Evolutionary conservation across 192 early-diverging fungal genomes (phyloP), one percentile per base, ranked within the genome.

Genomic region (Rhizoclosmatium globosum): DNA sequence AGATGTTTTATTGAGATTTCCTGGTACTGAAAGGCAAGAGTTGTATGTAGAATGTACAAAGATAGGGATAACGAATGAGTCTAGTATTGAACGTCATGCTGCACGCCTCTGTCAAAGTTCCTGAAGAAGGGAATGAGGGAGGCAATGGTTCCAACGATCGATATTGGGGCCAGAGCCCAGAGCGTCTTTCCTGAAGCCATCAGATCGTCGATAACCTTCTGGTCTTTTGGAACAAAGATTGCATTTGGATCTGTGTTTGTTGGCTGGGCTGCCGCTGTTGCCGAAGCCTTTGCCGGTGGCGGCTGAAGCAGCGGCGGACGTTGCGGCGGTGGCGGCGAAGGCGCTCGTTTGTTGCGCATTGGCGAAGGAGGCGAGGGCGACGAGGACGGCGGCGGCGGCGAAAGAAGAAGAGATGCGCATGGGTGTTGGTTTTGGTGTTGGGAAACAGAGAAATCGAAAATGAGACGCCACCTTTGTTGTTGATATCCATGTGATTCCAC

Each of bases 101-200:
- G 70, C n/a, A 59, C 17, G 21, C 70, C 70, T 19, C 53, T 39
- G 70, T 71, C 70, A 39, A 71, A 71, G 57, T 71, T 71, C 15
- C 70, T 39, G 21, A 71, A 71, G 42, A 71, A 59, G n/a, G 70
- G 70, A 53, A 71, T 31, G 11, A 71, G 70, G 2, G 48, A 57
- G 6, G 70, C 70, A 50, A 71, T 38, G 23, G 70, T 71, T 19
- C 70, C 70, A 6, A 71, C 70, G 2, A 71, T 53, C 48, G 70
- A 71, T 1, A 71, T 39, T 17, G 70, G 70, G 19, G 56, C 17
- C 15, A 71, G 41, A 2, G 70, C 70, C 70, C 70, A 71, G 3
- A 71, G 70, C 1, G 46, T 21, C 70, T 71, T 71, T 59, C 70
- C 70, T 31, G 15, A 21, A 7, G 31, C 57, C 70, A 71, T 71